phyloP scores from a whole-genome alignment of 2,329 filamentous ascomycete genomes.

The Myriosclerotinia duriaeana region DNA sequence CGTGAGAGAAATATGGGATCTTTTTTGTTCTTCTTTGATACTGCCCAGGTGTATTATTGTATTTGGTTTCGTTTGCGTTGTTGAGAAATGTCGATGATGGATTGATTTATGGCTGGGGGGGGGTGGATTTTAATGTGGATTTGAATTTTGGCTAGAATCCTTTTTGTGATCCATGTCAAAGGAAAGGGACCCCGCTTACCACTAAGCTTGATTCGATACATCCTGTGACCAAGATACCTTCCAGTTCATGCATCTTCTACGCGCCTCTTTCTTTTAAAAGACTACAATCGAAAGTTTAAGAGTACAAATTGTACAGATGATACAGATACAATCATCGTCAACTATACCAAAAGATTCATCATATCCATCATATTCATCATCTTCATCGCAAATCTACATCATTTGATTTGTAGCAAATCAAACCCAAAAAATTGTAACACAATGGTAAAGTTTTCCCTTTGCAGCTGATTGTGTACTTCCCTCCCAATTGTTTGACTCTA shows the following conservation, averaged over 20 bases:
- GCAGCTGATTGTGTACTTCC: not conserved
- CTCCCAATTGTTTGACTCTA: not conserved
- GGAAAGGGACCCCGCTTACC: constrained; percentile 9
- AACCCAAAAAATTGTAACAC: not conserved
- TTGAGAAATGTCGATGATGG: constrained; percentile 18
- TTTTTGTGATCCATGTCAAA: constrained; percentile 5
- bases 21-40: no score
- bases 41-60: no score
- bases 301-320: no score
- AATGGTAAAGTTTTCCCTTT: constrained; percentile 21
- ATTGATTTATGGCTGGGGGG: no score
- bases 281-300: constrained; percentile 3
- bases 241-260: constrained; percentile 13
- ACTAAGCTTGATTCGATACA: constrained; percentile 11
- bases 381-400: not conserved
- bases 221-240: constrained; percentile 22
- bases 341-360: not conserved
- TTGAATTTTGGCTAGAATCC: no score
- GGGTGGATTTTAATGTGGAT: constrained; percentile 18
- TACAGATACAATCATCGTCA: not conserved
- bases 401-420: not conserved
- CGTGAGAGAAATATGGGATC: no score
- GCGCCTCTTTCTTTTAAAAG: not conserved
- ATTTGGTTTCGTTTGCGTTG: not conserved
- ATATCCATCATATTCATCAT: not conserved